These are phyloP conservation scores for Beauveria medogensis DNA, from an alignment of 2,329 filamentous ascomycete species.

Conservation along the genomic window DNA sequence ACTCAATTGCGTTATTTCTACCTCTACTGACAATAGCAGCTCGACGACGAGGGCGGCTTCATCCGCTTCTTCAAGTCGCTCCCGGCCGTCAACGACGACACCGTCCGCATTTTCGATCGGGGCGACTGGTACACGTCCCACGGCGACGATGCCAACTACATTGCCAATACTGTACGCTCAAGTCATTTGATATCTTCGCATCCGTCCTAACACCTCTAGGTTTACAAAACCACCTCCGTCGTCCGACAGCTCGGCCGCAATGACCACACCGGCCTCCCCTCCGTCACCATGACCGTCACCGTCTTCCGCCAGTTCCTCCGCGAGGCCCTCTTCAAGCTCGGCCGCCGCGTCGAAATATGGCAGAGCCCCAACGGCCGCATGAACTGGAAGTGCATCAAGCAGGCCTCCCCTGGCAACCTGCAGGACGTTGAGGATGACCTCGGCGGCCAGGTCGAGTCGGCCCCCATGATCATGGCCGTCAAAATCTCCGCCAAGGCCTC, in stretches of 20 bases:
- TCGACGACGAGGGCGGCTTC: constrained; percentile 95
- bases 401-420: constrained; percentile 90
- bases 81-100: constrained; percentile 60
- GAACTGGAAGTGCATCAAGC: constrained; percentile 87
- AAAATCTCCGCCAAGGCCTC: constrained; percentile 83
- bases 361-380: constrained; percentile 66
- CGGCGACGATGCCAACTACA: constrained; percentile 74
- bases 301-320: constrained; percentile 94
- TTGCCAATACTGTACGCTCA: constrained; percentile 60
- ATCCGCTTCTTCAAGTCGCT: constrained; percentile 94
- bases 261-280: constrained; percentile 77
- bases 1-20: background rate
- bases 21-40: constrained; percentile 37
- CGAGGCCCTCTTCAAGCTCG: constrained; percentile 84
- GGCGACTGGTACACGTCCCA: constrained; percentile 96
- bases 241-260: constrained; percentile 80
- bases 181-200: background rate
- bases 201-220: constrained; percentile 34
- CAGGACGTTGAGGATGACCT: constrained; percentile 97
- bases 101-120: constrained; percentile 85
- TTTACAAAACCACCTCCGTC: constrained; percentile 97
- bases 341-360: constrained; percentile 89
- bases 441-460: constrained; percentile 74
- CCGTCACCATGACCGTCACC: constrained; percentile 90
- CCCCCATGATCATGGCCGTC: constrained; percentile 90